Percentiles rank a stretch among this genome's conserved stretches.
Evolutionary conservation across 768 basidiomycete species (phyloP).

Genomic region (Pulveroboletus sp.): DNA sequence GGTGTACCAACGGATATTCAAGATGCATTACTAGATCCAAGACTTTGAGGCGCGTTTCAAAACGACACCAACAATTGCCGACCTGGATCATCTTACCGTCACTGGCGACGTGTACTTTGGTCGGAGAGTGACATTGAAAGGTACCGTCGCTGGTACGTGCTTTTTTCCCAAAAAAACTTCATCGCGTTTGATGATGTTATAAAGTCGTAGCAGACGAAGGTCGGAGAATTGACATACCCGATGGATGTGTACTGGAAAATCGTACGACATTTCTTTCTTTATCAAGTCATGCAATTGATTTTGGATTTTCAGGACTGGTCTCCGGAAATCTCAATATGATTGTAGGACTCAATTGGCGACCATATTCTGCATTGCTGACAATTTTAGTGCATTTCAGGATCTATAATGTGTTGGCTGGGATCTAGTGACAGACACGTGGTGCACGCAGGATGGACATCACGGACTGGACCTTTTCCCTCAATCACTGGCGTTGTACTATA

Average conservation of each 20-base stretch:
- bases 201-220: conserved; percentile 80
- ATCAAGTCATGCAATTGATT: background rate
- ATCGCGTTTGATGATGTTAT: background rate
- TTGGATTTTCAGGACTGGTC: conserved; percentile 49
- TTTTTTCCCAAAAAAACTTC: background rate
- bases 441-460: background rate
- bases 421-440: too few species aligned
- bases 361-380: background rate
- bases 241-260: conserved; percentile 79
- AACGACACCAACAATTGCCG: conserved; percentile 87
- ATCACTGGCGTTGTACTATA: background rate
- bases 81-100: conserved; percentile 93
- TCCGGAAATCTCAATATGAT: conserved; percentile 88
- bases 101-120: conserved; percentile 91
- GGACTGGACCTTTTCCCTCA: background rate
- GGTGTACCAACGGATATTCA: background rate
- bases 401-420: background rate
- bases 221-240: conserved; percentile 78
- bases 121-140: conserved; percentile 78
- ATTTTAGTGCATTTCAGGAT: conserved; percentile 2
- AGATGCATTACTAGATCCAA: conserved; percentile 49
- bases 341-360: conserved; percentile 22
- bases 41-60: conserved; percentile 95
- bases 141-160: conserved; percentile 76
- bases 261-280: conserved; percentile 27